Conservation (phyloP, 2,329 filamentous ascomycete genomes). For the Tolypocladium ovalisporum region DNA sequence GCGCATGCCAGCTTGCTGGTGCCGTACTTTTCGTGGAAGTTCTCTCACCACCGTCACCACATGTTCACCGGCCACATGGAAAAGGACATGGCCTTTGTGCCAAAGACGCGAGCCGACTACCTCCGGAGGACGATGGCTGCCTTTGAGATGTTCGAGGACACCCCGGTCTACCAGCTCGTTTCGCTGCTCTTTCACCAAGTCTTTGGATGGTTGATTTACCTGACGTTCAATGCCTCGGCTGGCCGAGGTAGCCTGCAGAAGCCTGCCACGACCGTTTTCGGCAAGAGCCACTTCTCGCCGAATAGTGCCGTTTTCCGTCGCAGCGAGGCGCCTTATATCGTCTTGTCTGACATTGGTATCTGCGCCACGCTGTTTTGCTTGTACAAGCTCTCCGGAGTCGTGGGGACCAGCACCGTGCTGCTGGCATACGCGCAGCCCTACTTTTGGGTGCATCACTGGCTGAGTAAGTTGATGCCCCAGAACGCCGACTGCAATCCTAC, state of each 20-base stretch:
- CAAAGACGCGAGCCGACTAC: constrained; percentile 24
- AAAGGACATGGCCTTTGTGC: constrained; percentile 56
- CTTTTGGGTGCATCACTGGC: constrained; percentile 61
- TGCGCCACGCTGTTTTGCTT: constrained; percentile 36
- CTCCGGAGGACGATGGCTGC: constrained; percentile 9
- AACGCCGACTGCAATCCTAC: neutral
- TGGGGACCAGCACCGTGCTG: constrained; percentile 44
- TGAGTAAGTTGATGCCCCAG: constrained; percentile 46
- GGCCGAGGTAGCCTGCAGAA: neutral
- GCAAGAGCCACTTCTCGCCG: constrained; percentile 48
- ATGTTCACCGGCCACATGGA: constrained; percentile 57
- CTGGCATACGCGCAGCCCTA: constrained; percentile 51
- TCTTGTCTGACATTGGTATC: constrained; percentile 50
- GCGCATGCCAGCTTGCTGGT: constrained; percentile 55
- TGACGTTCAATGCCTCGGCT: neutral
- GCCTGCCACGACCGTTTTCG: constrained; percentile 13
- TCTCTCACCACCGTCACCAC: constrained; percentile 59
- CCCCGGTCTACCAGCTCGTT: neutral
- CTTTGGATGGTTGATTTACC: neutral
- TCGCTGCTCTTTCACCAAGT: neutral
- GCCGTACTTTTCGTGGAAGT: constrained; percentile 65
- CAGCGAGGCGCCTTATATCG: constrained; percentile 43
- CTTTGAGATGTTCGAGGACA: neutral
- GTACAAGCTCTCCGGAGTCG: constrained; percentile 36
- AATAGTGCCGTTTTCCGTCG: constrained; percentile 48